phyloP scores from a whole-genome alignment of 257 asterid genomes.

The Leptodermis oblonga region DNA sequence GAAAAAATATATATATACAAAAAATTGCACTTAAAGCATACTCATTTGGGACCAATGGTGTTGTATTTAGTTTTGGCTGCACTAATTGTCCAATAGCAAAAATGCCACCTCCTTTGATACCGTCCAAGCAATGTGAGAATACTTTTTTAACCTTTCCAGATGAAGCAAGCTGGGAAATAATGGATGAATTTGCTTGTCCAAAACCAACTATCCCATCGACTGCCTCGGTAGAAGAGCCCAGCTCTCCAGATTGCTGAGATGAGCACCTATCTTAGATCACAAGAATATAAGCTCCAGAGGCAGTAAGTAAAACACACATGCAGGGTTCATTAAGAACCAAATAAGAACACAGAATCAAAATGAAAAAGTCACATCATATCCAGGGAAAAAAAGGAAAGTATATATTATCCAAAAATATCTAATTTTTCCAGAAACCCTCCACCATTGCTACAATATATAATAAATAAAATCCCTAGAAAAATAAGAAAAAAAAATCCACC shows the following conservation, averaged over 20 bases:
- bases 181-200: slow-evolving; percentile 92
- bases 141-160: slow-evolving; percentile 68
- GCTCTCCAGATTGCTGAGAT: slow-evolving; percentile 77
- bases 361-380: neutral
- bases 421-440: neutral
- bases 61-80: slow-evolving; percentile 73
- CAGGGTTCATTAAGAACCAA: neutral
- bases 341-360: neutral
- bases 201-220: slow-evolving; percentile 97
- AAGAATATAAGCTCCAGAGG: slow-evolving; percentile 28
- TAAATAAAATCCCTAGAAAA: neutral
- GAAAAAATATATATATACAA: neutral
- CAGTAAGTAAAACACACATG: slow-evolving; percentile 2
- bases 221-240: slow-evolving; percentile 78
- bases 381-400: neutral
- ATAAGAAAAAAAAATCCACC: neutral
- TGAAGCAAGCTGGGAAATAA: slow-evolving; percentile 87
- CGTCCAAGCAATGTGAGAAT: slow-evolving; percentile 94
- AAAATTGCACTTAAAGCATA: slow-evolving; percentile 34
- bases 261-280: slow-evolving; percentile 69
- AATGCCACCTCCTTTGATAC: slow-evolving; percentile 84
- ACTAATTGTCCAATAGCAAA: slow-evolving; percentile 91
- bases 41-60: slow-evolving; percentile 72
- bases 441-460: neutral
- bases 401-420: neutral